phyloP scores from a whole-genome alignment of 2,329 filamentous ascomycete species.

The Trichoderma atroviride region DNA sequence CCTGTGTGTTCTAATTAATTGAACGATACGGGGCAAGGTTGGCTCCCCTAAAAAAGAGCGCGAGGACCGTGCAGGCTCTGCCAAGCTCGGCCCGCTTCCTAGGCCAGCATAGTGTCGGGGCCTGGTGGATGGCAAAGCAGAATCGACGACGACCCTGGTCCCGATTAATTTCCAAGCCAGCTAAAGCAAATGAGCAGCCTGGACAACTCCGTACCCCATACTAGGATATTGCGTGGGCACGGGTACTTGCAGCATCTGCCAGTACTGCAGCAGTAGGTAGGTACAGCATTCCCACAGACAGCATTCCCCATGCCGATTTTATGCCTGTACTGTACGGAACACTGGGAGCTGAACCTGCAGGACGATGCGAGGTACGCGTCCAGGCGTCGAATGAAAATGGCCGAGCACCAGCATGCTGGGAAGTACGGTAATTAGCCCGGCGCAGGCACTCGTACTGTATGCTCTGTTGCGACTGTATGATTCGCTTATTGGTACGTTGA shows the following conservation, averaged over 20 bases:
- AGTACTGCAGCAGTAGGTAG: neutral
- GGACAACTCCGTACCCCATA: slow-evolving; percentile 17
- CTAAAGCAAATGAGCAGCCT: slow-evolving; percentile 25
- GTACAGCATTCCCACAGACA: neutral
- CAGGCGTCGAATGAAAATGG: neutral
- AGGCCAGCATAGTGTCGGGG: slow-evolving; percentile 25
- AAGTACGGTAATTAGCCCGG: neutral
- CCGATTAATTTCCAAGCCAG: slow-evolving; percentile 23
- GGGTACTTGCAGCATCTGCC: slow-evolving; percentile 10
- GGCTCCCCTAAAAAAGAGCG: slow-evolving; percentile 23
- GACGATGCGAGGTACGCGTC: slow-evolving; percentile 16
- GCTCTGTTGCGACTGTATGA: neutral
- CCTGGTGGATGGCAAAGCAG: slow-evolving; percentile 2
- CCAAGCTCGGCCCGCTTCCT: slow-evolving; percentile 27
- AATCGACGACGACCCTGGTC: slow-evolving; percentile 23
- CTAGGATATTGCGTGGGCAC: neutral
- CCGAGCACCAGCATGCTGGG: slow-evolving; percentile 9
- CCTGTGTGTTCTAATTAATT: slow-evolving; percentile 11
- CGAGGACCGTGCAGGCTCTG: slow-evolving; percentile 12
- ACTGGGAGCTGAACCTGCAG: neutral
- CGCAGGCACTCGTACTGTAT: neutral
- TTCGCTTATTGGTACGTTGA: neutral
- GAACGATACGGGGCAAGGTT: slow-evolving; percentile 11
- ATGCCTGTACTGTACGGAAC: neutral
- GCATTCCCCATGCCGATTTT: neutral